These are phyloP conservation scores for Schizophyllum commune DNA, from an alignment of 1,284 basidiomycete genomes.

Conservation along the genomic window DNA sequence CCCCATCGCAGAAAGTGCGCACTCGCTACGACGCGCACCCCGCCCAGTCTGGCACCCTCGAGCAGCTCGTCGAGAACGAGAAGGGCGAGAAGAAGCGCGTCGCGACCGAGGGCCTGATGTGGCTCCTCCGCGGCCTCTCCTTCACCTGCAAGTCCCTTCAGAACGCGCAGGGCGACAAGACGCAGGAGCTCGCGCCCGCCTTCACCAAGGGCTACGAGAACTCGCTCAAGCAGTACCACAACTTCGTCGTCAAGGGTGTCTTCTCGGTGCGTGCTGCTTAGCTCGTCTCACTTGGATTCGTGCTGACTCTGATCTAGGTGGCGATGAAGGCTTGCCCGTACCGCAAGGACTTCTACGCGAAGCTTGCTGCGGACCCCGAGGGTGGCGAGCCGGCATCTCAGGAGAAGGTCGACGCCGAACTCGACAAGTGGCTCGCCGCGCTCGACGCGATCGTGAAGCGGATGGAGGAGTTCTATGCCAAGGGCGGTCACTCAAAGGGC, in stretches of 20 bases:
- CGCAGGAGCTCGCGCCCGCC: constrained; percentile 65
- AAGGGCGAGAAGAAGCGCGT: constrained; percentile 79
- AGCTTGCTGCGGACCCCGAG: constrained; percentile 69
- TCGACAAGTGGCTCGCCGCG: constrained; percentile 62
- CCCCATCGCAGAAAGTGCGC: constrained; percentile 71
- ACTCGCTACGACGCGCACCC: constrained; percentile 68
- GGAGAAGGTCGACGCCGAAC: constrained; percentile 62
- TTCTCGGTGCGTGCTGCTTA: constrained; percentile 61
- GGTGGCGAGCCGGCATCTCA: constrained; percentile 48
- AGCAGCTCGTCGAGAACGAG: constrained; percentile 82
- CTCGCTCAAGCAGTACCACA: constrained; percentile 84
- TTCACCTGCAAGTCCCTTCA: constrained; percentile 89
- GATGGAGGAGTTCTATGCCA: constrained; percentile 69
- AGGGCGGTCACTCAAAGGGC: constrained; percentile 44
- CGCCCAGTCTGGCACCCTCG: constrained; percentile 68
- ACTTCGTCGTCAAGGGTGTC: constrained; percentile 78
- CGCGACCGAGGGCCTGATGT: constrained; percentile 89
- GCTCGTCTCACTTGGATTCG: constrained; percentile 1
- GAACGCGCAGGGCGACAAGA: constrained; percentile 59
- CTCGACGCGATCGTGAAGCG: constrained; percentile 65
- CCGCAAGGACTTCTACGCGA: constrained; percentile 83
- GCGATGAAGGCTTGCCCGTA: constrained; percentile 98
- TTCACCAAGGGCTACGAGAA: constrained; percentile 82
- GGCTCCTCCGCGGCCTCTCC: constrained; percentile 83
- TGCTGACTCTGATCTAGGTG: constrained; percentile 41